These are phyloP conservation scores for Cyphellophora europaea DNA, from an alignment of 2,329 filamentous ascomycete genomes.

Conservation along the genomic window DNA sequence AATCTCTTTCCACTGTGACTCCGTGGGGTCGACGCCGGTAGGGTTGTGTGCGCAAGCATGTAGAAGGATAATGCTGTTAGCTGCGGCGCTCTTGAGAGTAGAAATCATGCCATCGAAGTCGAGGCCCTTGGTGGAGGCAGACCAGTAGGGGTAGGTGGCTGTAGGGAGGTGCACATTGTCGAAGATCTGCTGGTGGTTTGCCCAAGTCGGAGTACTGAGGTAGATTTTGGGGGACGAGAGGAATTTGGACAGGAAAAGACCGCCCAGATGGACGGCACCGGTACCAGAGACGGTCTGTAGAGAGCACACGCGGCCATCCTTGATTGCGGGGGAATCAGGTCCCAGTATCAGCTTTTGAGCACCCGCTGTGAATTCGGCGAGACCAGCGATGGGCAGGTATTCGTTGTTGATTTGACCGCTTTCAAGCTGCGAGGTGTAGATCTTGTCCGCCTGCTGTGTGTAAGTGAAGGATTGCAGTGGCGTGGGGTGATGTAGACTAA, in stretches of 20 bases:
- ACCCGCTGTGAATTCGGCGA: slow-evolving; percentile 75
- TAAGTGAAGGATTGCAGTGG: background rate
- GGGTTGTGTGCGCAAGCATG: slow-evolving; percentile 98
- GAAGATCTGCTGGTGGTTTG: slow-evolving; percentile 98
- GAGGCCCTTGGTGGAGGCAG: slow-evolving; percentile 75
- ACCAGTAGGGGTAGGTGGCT: slow-evolving; percentile 89
- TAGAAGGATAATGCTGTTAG: slow-evolving; percentile 76
- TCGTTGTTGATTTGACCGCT: slow-evolving; percentile 73
- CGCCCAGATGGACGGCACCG: slow-evolving; percentile 86
- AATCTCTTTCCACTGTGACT: slow-evolving; percentile 89
- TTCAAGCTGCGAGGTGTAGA: slow-evolving; percentile 26
- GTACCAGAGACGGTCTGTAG: slow-evolving; percentile 96
- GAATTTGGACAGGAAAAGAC: slow-evolving; percentile 88
- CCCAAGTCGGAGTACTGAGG: slow-evolving; percentile 93
- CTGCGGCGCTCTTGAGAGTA: slow-evolving; percentile 60
- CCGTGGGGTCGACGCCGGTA: slow-evolving; percentile 88
- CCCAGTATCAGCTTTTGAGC: slow-evolving; percentile 87
- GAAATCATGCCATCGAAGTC: slow-evolving; percentile 84
- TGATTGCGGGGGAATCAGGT: slow-evolving; percentile 65
- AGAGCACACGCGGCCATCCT: slow-evolving; percentile 71
- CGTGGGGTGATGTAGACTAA: too few species aligned
- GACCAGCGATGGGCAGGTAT: slow-evolving; percentile 91
- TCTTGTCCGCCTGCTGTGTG: slow-evolving; percentile 69
- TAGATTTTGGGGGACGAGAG: slow-evolving; percentile 70
- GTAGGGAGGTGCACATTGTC: slow-evolving; percentile 72